Base-by-base conservation (phyloP, 2,329 filamentous ascomycete species). In the Talaromyces sp. region DNA sequence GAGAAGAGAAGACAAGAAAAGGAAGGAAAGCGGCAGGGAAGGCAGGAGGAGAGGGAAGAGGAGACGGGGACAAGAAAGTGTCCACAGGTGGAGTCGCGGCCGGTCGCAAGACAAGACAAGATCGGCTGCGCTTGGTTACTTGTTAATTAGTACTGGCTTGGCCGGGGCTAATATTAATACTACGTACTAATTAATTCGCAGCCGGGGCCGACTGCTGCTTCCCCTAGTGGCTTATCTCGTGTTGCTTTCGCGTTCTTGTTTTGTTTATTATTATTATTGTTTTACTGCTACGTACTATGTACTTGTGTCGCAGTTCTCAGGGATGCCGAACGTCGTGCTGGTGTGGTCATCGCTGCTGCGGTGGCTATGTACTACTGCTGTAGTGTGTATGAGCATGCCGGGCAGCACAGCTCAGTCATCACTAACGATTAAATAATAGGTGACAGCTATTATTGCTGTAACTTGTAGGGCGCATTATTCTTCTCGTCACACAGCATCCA, bases 1-100 rank as follows among this genome's bases (percentile, higher is more conserved):
- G 58, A 48, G 57, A 54, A 52, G 21, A 51, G 48, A 32, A 52
- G 43, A 56, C 56, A 56, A 58, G 63, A 55, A 58, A 27, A 9
- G 51, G 32, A 55, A 43, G 43, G 38, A 41, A 27, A 59, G 32
- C 24, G 46, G 29, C 41, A 19, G 53, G 27, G 11, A 41, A 35
- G 41, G 46, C 35, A 56, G 43, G 41, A 56, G 43, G 41, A 56
- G 46, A 56, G 43, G 19, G 41, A 50, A 57, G 52, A 38, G 56
- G 27, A 60, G 52, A 56, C 24, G 50, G 60, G 29, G 58, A 26
- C 31, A 59, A 54, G 48, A 61, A 1, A 62, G 57, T 8, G 21
- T 31, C 12, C 43, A 19, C n/a, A 19, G 43, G 43, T 46, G 43
- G 43, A 46, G 43, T 46, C 43, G 43, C 43, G 43, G 43, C 43